These are phyloP conservation scores for Pyricularia pennisetigena DNA, from an alignment of 2,329 filamentous ascomycete species.

Conservation along the genomic window DNA sequence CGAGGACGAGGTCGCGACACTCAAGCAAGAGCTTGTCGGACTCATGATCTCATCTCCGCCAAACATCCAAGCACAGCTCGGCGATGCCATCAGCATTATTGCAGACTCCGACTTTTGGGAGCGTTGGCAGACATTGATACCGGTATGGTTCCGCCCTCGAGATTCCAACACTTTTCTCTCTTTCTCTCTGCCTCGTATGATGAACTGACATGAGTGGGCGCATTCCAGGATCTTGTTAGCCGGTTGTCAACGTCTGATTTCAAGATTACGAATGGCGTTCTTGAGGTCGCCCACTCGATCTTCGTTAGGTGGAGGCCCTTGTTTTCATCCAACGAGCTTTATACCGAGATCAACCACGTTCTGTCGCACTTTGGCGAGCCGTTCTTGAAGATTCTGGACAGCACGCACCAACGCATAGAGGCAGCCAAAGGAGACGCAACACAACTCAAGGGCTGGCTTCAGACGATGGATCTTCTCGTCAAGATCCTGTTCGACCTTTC, in stretches of 20 bases:
- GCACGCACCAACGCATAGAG: conserved; percentile 63
- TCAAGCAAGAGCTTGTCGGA: conserved; percentile 92
- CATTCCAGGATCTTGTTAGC: conserved; percentile 67
- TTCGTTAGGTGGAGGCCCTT: conserved; percentile 93
- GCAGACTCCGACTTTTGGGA: conserved; percentile 97
- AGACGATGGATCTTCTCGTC: conserved; percentile 77
- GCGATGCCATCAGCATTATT: conserved; percentile 93
- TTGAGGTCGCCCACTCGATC: conserved; percentile 96
- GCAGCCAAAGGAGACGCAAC: conserved; percentile 67
- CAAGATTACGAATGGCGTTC: conserved; percentile 81
- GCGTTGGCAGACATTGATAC: conserved; percentile 90
- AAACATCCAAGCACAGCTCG: conserved; percentile 84
- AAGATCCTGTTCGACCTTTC: conserved; percentile 95
- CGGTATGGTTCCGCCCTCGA: conserved; percentile 38
- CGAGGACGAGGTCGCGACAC: conserved; percentile 70
- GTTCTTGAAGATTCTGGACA: conserved; percentile 71
- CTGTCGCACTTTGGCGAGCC: conserved; percentile 73
- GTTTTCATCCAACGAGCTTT: conserved; percentile 86
- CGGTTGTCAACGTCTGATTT: conserved; percentile 75
- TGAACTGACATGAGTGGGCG: neutral
- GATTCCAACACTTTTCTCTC: neutral
- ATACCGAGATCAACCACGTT: conserved; percentile 94
- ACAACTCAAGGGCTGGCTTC: conserved; percentile 67
- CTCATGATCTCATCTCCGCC: conserved; percentile 90
- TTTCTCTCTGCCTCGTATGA: neutral